Conservation (phyloP, 371 early-diverging fungal species). For the Chytridium lagenaria region DNA sequence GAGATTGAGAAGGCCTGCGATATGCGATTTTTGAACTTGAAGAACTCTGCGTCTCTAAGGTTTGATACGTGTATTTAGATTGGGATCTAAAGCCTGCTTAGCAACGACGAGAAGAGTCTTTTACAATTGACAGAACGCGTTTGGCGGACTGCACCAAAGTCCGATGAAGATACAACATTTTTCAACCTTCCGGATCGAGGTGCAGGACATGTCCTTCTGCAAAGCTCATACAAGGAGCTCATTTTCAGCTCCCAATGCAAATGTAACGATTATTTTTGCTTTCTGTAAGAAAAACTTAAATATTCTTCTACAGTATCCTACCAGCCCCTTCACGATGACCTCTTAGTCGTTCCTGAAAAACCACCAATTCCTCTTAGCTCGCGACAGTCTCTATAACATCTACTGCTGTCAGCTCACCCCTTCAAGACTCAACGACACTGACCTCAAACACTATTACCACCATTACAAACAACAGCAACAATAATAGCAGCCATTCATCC, state of each 20-base stretch:
- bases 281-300: not conserved
- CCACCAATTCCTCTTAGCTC: not conserved
- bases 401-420: conserved; percentile 15
- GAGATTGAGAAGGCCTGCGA: conserved; percentile 16
- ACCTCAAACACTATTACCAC: not conserved
- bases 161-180: conserved; percentile 1
- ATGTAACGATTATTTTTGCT: not conserved
- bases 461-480: no score
- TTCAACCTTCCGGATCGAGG: not conserved
- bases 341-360: not conserved
- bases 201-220: conserved; percentile 4
- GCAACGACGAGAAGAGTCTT: conserved; percentile 1
- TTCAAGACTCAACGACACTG: conserved; percentile 10
- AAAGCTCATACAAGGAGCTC: not conserved
- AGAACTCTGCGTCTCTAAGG: not conserved
- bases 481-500: no score
- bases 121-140: not conserved
- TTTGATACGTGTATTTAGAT: not conserved
- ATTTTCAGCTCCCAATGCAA: conserved; percentile 7
- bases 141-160: conserved; percentile 1
- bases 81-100: not conserved
- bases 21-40: not conserved
- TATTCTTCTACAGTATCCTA: not conserved
- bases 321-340: not conserved
- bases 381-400: conserved; percentile 19